A percentile compares a stretch with the other conserved stretches of the same genome.
These are phyloP conservation scores for Malus fusca DNA, from an alignment of 306 rosid species.

Conservation along the genomic window DNA sequence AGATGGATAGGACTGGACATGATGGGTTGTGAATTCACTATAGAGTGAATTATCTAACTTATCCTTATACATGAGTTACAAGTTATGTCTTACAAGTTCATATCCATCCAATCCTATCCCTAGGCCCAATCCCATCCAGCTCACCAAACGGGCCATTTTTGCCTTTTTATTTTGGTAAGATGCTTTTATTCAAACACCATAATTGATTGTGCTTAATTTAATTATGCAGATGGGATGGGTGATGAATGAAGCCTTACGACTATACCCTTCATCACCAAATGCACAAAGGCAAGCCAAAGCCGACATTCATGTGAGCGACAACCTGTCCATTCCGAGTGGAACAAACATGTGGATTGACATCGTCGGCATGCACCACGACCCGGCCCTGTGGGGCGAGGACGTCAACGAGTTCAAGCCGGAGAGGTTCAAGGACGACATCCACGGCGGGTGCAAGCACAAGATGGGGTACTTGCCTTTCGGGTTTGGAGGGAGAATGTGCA, in stretches of 20 bases:
- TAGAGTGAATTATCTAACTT: too few relatives aligned
- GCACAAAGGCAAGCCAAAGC: constrained; percentile 74
- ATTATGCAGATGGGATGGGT: constrained; percentile 84
- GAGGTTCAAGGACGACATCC: constrained; percentile 48
- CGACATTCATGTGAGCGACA: constrained; percentile 44
- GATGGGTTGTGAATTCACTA: too few relatives aligned
- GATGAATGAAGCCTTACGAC: constrained; percentile 68
- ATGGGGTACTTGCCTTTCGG: constrained; percentile 90
- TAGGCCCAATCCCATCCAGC: too few relatives aligned
- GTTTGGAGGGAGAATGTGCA: constrained; percentile 81
- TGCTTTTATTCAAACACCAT: too few relatives aligned
- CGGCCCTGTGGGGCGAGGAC: constrained; percentile 55
- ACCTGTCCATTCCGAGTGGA: constrained; percentile 52
- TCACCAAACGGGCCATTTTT: too few relatives aligned
- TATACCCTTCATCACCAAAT: constrained; percentile 84
- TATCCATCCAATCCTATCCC: too few relatives aligned
- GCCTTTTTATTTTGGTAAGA: too few relatives aligned
- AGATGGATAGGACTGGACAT: too few relatives aligned
- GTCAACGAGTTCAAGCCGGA: constrained; percentile 67
- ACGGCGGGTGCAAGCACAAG: constrained; percentile 74
- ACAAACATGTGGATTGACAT: constrained; percentile 86
- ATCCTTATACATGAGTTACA: too few relatives aligned
- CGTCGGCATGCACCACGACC: constrained; percentile 79
- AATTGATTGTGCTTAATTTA: too few relatives aligned
- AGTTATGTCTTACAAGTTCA: too few relatives aligned